Base-by-base conservation (phyloP, 306 rosid species). In the Mucuna pruriens region DNA sequence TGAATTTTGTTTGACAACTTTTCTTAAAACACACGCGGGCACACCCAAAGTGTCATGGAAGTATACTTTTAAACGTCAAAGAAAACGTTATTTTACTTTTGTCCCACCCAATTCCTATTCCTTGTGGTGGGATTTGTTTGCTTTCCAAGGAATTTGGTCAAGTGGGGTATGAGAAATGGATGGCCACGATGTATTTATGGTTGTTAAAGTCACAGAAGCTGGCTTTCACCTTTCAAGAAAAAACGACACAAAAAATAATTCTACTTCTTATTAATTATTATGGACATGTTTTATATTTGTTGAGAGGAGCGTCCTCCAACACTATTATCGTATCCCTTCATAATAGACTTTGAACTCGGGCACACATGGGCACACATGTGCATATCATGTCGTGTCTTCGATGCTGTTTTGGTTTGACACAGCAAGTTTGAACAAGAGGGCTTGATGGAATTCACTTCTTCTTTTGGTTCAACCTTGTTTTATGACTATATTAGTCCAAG, bases 391-490 rank as follows among this genome's bases (percentile, higher is more conserved):
- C 25, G n/a, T 68, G 57, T 62, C 66, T n/a, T 63, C 39, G 39
- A 44, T 71, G n/a, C 57, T 51, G 76, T 64, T 81, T 81, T 81
- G 44, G 55, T 20, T 58, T 68, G 38, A 31, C 1, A 20, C 34
- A 63, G 77, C 25, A 49, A 31, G 25, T 64, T 70, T 10, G 55
- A 40, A 71, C 63, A 19, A 44, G 31, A 78, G 54, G 64, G 52
- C 29, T 60, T 85, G 67, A 83, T 78, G 88, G 88, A 64, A 58
- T 58, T 85, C 44, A 25, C 72, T 67, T 72, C 73, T 46, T 46
- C 77, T 79, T 66, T 55, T 82, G 70, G 39, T 54, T 52, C 75
- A 17, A 23, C 75, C 20, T 74, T 74, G 52, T 29, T 57, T 82
- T 6, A 74, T 20, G 90, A 67, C 42, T 48, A 48, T 76, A 71